These are phyloP conservation scores for Eucalyptus viminalis DNA, from an alignment of 345 rosid species.

Conservation along the genomic window DNA sequence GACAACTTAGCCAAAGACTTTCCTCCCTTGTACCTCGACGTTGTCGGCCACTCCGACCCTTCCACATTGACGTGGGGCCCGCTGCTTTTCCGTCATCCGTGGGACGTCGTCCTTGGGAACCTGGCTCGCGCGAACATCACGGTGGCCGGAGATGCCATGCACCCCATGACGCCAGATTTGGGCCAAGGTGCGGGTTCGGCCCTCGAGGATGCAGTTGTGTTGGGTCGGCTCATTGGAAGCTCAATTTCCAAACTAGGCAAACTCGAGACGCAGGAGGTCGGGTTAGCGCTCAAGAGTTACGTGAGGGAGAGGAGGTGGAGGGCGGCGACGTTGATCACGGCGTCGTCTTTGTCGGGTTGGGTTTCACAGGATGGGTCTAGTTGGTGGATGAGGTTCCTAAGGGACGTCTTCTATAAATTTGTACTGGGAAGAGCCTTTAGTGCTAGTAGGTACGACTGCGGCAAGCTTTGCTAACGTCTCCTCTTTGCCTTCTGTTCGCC, in stretches of 20 bases:
- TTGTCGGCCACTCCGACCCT: constrained; percentile 7
- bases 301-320: constrained; percentile 20
- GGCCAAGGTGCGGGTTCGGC: constrained; percentile 35
- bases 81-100: constrained; percentile 17
- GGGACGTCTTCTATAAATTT: constrained; percentile 4
- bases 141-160: constrained; percentile 50
- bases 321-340: background rate
- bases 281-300: constrained; percentile 2
- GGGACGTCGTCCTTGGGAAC: constrained; percentile 16
- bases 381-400: constrained; percentile 14
- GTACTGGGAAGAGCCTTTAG: background rate
- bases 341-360: constrained; percentile 24
- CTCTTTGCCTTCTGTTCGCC: background rate
- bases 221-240: constrained; percentile 20
- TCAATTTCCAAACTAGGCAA: background rate
- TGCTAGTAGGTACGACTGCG: constrained; percentile 16
- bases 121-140: constrained; percentile 13
- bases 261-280: background rate
- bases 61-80: constrained; percentile 15
- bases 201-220: constrained; percentile 24
- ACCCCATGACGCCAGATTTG: constrained; percentile 38
- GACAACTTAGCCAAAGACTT: constrained; percentile 5
- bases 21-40: constrained; percentile 7
- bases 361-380: constrained; percentile 10
- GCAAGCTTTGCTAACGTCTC: background rate